Percentiles rank a stretch among this genome's conserved stretches.
phyloP scores from a whole-genome alignment of 2,329 filamentous ascomycete species.

The Fusarium sp. region DNA sequence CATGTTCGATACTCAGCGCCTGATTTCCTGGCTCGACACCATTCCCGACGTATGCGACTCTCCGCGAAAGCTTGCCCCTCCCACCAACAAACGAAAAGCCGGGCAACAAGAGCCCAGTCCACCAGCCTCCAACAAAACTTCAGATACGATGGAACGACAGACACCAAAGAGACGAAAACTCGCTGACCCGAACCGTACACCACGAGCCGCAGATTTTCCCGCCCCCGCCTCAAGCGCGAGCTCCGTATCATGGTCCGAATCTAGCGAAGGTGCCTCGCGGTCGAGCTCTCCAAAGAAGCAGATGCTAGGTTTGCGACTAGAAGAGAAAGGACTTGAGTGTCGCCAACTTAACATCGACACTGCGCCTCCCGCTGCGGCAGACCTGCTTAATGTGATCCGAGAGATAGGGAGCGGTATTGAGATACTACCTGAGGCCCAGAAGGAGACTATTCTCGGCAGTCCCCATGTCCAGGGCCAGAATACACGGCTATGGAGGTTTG shows the following conservation, averaged over 20 bases:
- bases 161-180: constrained; percentile 1
- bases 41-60: constrained; percentile 9
- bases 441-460: constrained; percentile 7
- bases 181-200: constrained; percentile 1
- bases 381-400: constrained; percentile 14
- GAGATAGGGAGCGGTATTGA: constrained; percentile 24
- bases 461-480: background rate
- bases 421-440: constrained; percentile 9
- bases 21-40: constrained; percentile 7
- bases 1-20: constrained; percentile 4
- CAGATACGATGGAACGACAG: background rate
- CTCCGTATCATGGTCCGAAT: constrained; percentile 25
- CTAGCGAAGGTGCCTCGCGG: constrained; percentile 12
- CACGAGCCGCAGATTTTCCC: background rate
- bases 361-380: background rate
- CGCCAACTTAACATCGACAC: constrained; percentile 6
- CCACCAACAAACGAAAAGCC: constrained; percentile 6
- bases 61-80: background rate
- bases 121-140: background rate
- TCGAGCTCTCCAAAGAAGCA: constrained; percentile 33
- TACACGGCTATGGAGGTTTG: constrained; percentile 18
- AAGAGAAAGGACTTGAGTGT: constrained; percentile 20
- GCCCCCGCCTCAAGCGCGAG: background rate
- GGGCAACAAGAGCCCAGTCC: constrained; percentile 1
- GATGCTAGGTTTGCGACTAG: constrained; percentile 19